Conservation (phyloP, 106 monocot species). For the Ottelia alismoides region DNA sequence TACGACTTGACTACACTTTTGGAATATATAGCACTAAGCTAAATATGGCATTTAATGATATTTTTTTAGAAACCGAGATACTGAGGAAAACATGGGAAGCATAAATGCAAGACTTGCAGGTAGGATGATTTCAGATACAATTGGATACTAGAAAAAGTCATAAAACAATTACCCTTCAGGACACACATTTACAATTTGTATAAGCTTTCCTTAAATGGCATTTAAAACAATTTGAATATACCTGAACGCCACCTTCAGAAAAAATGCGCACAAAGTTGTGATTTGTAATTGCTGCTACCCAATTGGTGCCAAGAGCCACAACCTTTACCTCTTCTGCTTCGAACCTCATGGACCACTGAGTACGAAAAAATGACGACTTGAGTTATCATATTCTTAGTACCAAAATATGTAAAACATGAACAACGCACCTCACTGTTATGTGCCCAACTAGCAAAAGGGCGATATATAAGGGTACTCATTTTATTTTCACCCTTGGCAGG, state of each 20-base stretch:
- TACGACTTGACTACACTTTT: too few species aligned
- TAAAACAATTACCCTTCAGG: too few species aligned
- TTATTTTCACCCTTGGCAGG: slow-evolving; percentile 84
- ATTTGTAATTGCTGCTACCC: slow-evolving; percentile 80
- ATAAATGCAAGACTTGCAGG: too few species aligned
- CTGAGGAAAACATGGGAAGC: too few species aligned
- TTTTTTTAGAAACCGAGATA: too few species aligned
- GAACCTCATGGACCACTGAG: slow-evolving; percentile 97
- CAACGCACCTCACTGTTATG: slow-evolving; percentile 77
- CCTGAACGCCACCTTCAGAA: slow-evolving; percentile 94
- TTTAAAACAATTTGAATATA: slow-evolving; percentile 6
- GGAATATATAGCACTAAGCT: too few species aligned
- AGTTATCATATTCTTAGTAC: not conserved
- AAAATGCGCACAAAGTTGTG: slow-evolving; percentile 89
- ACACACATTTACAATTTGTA: too few species aligned
- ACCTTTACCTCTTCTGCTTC: slow-evolving; percentile 93
- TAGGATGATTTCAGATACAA: too few species aligned
- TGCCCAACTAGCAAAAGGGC: slow-evolving; percentile 98
- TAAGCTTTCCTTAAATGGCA: not conserved
- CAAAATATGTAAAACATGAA: slow-evolving; percentile 5
- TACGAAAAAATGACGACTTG: not conserved
- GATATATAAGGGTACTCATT: slow-evolving; percentile 95
- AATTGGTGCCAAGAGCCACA: slow-evolving; percentile 77
- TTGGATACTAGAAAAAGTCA: too few species aligned
- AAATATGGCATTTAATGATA: too few species aligned